Evolutionary conservation across 371 early-diverging fungal species (phyloP), one percentile per base, ranked within the genome.

Genomic region (Lichtheimia corymbifera): DNA sequence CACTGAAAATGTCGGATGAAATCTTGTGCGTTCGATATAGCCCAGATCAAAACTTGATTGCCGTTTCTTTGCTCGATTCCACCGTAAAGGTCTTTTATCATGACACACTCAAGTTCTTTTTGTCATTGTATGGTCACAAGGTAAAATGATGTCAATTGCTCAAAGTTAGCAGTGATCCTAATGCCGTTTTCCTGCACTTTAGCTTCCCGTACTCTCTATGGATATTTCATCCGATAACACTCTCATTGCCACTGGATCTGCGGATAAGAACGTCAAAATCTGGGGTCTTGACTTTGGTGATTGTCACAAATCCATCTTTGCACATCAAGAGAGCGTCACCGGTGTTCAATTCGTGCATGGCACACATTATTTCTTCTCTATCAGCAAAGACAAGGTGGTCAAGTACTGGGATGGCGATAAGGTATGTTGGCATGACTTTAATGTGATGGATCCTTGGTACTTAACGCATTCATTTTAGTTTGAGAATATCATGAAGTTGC

Each of bases 211-310:
- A 5, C 74, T 93, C 49, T 89, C 92, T 15, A 92, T 98, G 91
- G 98, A 97, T 66, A 97, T 98, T 60, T 96, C 97, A 2, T 92
- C 93, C 0, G 98, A 97, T 70, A 91, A 85, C 63, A 83, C 84
- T 27, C 71, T 97, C 64, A 84, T 98, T 67, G 91, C 92, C 25
- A 95, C 97, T 1, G 93, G 89, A 18, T 93, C 93, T 3, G 91
- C 96, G 0, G 98, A 98, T 83, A 98, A 98, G 82, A 93, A 94
- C 57, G 87, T 97, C 56, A 97, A 97, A 73, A 75, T 98, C 24
- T 98, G 98, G 98, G 98, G 98, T 52, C 79, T 97, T 64, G 98
- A 98, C 74, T 98, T 97, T 73, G 98, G 98, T 67, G 98, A 98
- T 80, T 98, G 98, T 69, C 98, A 96, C 74, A 89, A 91, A 67